Conservation (phyloP, 345 rosid species). For the Ceriops decandra region DNA sequence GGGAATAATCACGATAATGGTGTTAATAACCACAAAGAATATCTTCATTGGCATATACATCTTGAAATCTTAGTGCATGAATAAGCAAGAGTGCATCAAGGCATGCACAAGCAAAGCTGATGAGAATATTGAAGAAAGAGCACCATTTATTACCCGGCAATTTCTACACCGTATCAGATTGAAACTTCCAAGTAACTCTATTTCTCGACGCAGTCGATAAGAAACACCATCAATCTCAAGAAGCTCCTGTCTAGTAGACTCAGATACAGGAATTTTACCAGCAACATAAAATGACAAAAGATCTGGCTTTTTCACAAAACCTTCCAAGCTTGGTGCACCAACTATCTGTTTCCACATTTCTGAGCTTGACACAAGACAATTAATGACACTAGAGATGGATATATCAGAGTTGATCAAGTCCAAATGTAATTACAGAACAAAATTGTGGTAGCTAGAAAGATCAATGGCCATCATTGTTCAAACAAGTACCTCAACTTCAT, state of each 20-base stretch:
- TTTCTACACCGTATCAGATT: constrained; percentile 72
- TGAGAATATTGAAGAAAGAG: constrained; percentile 1
- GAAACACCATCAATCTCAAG: constrained; percentile 87
- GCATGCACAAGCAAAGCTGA: background rate
- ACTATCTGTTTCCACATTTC: constrained; percentile 92
- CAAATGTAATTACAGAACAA: background rate
- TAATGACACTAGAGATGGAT: background rate
- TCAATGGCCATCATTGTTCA: background rate
- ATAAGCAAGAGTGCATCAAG: background rate
- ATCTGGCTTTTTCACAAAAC: constrained; percentile 69
- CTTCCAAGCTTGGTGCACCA: constrained; percentile 71
- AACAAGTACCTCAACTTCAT: background rate
- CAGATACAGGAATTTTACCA: constrained; percentile 91
- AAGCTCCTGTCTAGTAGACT: constrained; percentile 84
- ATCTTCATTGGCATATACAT: too few relatives aligned
- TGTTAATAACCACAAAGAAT: too few relatives aligned
- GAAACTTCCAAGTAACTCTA: constrained; percentile 67
- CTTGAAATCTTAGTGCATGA: background rate
- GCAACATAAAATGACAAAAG: constrained; percentile 79
- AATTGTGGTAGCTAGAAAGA: background rate
- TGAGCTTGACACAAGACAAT: constrained; percentile 26
- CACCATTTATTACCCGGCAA: constrained; percentile 54
- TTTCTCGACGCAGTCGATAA: constrained; percentile 80
- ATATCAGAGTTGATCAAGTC: background rate
- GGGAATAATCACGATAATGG: too few relatives aligned